Conservation (phyloP, 2,329 filamentous ascomycete genomes). For the Zymoseptoria ardabiliae region DNA sequence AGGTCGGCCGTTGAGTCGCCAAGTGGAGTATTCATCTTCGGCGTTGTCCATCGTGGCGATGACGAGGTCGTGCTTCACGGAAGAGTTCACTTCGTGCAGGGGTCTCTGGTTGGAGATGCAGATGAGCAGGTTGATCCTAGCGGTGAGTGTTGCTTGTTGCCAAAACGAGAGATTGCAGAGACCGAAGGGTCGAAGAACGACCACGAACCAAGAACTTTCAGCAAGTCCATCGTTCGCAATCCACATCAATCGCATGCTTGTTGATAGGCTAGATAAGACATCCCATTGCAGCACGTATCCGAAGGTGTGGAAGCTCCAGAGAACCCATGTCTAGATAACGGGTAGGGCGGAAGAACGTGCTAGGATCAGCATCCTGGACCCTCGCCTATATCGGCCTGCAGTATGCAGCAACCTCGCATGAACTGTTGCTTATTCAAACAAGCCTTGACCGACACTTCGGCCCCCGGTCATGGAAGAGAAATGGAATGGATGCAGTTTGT, state of each 20-base stretch:
- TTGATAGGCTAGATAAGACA: not conserved
- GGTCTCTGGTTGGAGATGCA: too few species aligned
- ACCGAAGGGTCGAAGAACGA: too few species aligned
- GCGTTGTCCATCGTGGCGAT: slow-evolving; percentile 7
- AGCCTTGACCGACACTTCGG: too few species aligned
- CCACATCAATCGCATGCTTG: not conserved
- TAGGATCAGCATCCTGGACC: not conserved
- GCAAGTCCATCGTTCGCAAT: too few species aligned
- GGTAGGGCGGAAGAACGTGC: not conserved
- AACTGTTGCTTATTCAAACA: too few species aligned
- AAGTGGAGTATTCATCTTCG: not conserved
- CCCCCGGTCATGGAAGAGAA: too few species aligned
- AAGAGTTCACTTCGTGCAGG: slow-evolving; percentile 12
- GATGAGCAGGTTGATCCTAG: not conserved
- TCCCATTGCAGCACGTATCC: not conserved
- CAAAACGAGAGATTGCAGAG: too few species aligned
- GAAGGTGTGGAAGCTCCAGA: not conserved
- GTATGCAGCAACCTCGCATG: too few species aligned
- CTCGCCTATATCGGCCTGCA: too few species aligned
- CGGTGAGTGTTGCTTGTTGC: not conserved
- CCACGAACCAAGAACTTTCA: too few species aligned
- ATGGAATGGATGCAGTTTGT: too few species aligned
- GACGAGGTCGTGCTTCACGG: slow-evolving; percentile 10
- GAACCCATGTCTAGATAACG: not conserved
- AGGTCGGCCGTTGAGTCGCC: not conserved